Base-by-base conservation (phyloP, 768 basidiomycete species). In the Lactarius psammicola region DNA sequence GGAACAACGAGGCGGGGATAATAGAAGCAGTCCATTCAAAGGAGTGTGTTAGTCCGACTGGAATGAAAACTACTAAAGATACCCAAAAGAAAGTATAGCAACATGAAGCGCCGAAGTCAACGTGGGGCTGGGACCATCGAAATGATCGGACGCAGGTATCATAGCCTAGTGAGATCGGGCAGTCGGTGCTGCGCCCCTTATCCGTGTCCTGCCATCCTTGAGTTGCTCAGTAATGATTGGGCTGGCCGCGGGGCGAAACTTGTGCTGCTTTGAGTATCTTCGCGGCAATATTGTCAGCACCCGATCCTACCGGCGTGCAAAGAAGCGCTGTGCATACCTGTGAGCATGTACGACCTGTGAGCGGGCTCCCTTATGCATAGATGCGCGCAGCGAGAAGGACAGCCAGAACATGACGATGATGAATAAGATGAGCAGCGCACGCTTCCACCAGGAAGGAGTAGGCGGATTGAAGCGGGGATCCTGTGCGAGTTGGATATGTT, bases 181-280 rank as follows among this genome's bases (percentile, higher is more conserved):
- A 7, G 70, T 68, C 3, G 86, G 83, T 13, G 75, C 75, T 1
- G 89, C 92, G 0, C 93, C 93, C n/a, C 91, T 78, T 44, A 95
- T 71, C 10, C 86, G 80, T 9, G 84, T 75, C 4, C 85, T 80
- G 0, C 92, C 92, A 68, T 91, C 90, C 68, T 84, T 84, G 67
- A 94, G 76, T 23, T 78, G 81, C 72, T 94, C 90, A 0, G 89
- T 93, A 69, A 94, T 82, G 51, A 94, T 78, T 13, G 93, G 92
- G 66, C 89, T 92, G 7, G 92, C 91, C 13, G 93, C 92, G 0
- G 93, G 92, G 28, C 92, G 80, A 73, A 83, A 94, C 75, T 87
- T 92, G 78, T 83, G 84, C 71, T 92, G 87, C 67, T 89, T 87
- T 15, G 90, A 93, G 73, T 94, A 95, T 68, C 93, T 94, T 63